phyloP scores from a whole-genome alignment of 805 yeast genomes.

The Blastobotrys attinorum region DNA sequence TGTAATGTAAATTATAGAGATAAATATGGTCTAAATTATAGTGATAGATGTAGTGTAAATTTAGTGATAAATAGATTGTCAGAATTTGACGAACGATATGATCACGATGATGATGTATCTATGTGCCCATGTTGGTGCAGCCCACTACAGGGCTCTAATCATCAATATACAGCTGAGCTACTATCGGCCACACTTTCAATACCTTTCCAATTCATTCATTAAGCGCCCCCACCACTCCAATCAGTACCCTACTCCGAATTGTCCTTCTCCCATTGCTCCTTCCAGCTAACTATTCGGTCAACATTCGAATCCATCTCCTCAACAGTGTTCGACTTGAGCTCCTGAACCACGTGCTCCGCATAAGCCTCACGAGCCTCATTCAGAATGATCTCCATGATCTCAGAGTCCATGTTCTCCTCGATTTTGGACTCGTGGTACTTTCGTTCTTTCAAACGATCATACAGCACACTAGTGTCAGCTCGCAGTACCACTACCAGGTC shows the following conservation, averaged over 20 bases:
- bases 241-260: constrained; percentile 44
- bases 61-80: too few species aligned
- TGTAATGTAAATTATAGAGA: not conserved
- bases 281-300: constrained; percentile 68
- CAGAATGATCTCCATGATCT: constrained; percentile 86
- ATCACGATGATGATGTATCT: too few species aligned
- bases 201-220: too few species aligned
- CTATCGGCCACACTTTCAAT: too few species aligned
- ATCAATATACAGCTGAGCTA: too few species aligned
- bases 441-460: constrained; percentile 68
- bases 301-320: constrained; percentile 82
- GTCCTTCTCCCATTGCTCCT: constrained; percentile 62
- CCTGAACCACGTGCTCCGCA: constrained; percentile 73
- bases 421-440: constrained; percentile 76
- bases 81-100: too few species aligned
- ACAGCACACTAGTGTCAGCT: constrained; percentile 63
- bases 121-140: too few species aligned
- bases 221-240: too few species aligned
- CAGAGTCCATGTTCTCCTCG: constrained; percentile 90
- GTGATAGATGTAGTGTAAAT: too few species aligned
- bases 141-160: too few species aligned
- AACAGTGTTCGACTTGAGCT: constrained; percentile 59
- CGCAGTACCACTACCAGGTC: constrained; percentile 87
- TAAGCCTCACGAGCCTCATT: constrained; percentile 84
- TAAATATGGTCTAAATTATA: too few species aligned